Evolutionary conservation across 2,329 filamentous ascomycete species (phyloP).

Genomic region (Claviceps spartinae): DNA sequence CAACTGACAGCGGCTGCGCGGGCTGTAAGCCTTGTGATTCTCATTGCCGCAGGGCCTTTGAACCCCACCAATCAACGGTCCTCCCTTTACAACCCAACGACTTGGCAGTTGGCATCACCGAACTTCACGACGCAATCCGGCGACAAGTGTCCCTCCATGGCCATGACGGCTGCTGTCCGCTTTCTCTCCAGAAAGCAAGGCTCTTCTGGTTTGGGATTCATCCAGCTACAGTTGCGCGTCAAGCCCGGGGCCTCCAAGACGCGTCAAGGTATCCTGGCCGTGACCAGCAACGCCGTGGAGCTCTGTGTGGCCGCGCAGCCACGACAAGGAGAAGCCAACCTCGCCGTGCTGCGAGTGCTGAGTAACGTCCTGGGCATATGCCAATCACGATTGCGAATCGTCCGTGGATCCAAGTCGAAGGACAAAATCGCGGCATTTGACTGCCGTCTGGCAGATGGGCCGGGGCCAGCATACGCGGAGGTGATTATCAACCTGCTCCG

Average conservation of each 20-base stretch:
- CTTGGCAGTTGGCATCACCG: too few species aligned
- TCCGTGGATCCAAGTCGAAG: conserved; percentile 48
- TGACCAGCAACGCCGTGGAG: conserved; percentile 45
- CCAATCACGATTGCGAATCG: conserved; percentile 49
- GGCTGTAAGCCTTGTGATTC: not conserved
- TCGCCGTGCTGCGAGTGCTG: conserved; percentile 48
- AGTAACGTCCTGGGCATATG: conserved; percentile 46
- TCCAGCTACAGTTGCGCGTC: conserved; percentile 53
- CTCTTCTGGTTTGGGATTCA: conserved; percentile 23
- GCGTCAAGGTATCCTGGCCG: conserved; percentile 44
- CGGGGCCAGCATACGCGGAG: conserved; percentile 14
- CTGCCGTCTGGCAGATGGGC: conserved; percentile 20
- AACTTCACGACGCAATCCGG: not conserved
- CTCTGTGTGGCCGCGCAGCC: conserved; percentile 53
- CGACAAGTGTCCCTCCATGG: not conserved
- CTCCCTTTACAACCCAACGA: too few species aligned
- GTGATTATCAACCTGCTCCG: conserved; percentile 16
- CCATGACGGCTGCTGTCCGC: conserved; percentile 23
- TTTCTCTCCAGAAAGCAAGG: conserved; percentile 36
- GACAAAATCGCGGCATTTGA: conserved; percentile 45
- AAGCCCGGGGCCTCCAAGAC: conserved; percentile 50
- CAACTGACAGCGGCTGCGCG: not conserved
- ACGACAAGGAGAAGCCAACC: conserved; percentile 55
- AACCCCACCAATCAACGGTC: too few species aligned
- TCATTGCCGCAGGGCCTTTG: too few species aligned